These are phyloP conservation scores for Fraxinus xanthoxyloides DNA, from an alignment of 305 asterid species.

Conservation along the genomic window DNA sequence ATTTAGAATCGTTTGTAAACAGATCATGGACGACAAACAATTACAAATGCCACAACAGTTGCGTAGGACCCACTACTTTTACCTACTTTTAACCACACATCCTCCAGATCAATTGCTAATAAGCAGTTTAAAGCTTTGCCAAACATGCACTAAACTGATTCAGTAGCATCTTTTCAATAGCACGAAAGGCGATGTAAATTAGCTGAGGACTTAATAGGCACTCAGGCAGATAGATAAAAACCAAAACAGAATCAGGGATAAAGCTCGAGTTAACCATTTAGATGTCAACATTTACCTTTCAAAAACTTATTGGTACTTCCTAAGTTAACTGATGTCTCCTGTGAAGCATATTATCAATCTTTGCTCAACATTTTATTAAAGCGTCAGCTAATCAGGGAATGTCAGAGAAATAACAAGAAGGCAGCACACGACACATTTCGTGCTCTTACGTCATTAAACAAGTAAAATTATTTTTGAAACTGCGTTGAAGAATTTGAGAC, in stretches of 20 bases:
- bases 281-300: background rate
- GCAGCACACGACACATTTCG: background rate
- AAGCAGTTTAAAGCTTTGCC: background rate
- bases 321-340: background rate
- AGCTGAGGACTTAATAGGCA: background rate
- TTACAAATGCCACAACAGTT: background rate
- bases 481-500: background rate
- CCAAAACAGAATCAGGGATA: background rate
- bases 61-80: no score
- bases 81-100: no score
- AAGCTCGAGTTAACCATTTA: background rate
- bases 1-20: background rate
- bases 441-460: background rate
- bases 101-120: background rate
- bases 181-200: background rate
- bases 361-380: background rate
- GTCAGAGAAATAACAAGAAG: background rate
- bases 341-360: background rate
- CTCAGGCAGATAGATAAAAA: background rate
- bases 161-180: background rate
- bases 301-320: background rate
- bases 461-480: background rate
- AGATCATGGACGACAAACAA: background rate
- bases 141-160: background rate
- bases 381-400: background rate